Base-by-base conservation (phyloP, 2,329 filamentous ascomycete species). In the Fusarium sp. region DNA sequence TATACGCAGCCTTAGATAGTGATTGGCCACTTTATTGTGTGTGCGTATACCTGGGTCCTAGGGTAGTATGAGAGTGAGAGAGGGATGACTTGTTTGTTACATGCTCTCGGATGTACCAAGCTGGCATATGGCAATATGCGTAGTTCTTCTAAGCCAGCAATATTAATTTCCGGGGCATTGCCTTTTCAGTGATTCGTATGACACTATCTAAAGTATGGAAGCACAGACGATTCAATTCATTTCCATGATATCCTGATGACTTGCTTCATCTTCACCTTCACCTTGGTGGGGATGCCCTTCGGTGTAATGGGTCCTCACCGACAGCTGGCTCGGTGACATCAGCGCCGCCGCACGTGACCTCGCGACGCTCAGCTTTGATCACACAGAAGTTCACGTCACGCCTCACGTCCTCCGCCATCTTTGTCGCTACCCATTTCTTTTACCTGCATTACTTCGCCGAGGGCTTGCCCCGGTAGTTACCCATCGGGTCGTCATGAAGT, bases 401-500 rank as follows among this genome's bases (percentile, higher is more conserved):
- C 66, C 69, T 75, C 74, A 78, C 69, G 68, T 74, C 57, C 39
- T 61, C 55, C 42, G 62, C 55, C 60, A 44, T 39, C 53, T 47
- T 51, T 56, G 39, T 39, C 66, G 62, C 57, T 38, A 14, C 62
- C 53, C 69, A 63, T 66, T 53, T 60, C 41, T 47, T 59, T 50
- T 20, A 53, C 47, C 59, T 24, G 32, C 55, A 54, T 53, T 39
- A 73, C 55, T 39, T 65, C 64, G 57, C 67, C 66, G 70, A 69
- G 74, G 66, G 70, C 56, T 53, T 68, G 42, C 69, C 63, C 63
- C 50, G 61, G 75, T 76, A 62, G 39, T 54, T 38, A 36, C 53
- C 30, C 26, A n/a, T n/a, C 38, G 32, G 68, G 70, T 58, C 81
- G 81, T 67, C 64, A 87, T 88, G 86, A 87, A 85, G 80, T 88